Percentiles rank a stretch among this genome's conserved stretches.
phyloP scores from a whole-genome alignment of 2,329 filamentous ascomycete species.

The Lasiodiplodia citricola region DNA sequence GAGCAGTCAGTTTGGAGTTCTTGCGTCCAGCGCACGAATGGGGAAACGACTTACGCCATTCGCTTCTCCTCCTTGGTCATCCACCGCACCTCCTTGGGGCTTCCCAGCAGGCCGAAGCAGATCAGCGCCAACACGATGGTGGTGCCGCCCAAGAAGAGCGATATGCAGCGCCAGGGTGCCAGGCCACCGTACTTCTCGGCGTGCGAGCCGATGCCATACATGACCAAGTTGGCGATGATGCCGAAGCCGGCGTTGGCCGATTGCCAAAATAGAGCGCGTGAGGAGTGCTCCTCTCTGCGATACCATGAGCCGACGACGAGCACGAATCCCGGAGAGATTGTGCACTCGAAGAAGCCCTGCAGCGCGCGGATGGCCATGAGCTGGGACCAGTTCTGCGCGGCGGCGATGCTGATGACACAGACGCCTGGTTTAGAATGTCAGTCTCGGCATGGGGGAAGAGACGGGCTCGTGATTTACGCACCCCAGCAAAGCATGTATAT shows the following conservation, averaged over 20 bases:
- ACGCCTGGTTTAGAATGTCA: slow-evolving; percentile 12
- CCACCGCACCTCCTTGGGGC: slow-evolving; percentile 35
- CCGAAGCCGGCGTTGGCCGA: slow-evolving; percentile 44
- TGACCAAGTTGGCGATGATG: slow-evolving; percentile 27
- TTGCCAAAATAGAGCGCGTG: slow-evolving; percentile 44
- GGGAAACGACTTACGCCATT: slow-evolving; percentile 14
- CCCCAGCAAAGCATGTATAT: slow-evolving; percentile 27
- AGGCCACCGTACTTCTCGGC: slow-evolving; percentile 23
- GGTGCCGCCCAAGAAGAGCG: slow-evolving; percentile 24
- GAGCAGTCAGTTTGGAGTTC: neutral
- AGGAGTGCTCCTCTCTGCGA: slow-evolving; percentile 41
- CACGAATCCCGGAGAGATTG: slow-evolving; percentile 44
- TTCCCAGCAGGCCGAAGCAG: slow-evolving; percentile 33
- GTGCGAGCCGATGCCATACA: slow-evolving; percentile 26
- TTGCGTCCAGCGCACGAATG: too few species aligned
- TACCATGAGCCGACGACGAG: slow-evolving; percentile 45
- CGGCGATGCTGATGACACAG: slow-evolving; percentile 25
- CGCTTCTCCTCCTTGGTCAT: slow-evolving; percentile 26
- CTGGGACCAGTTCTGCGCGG: slow-evolving; percentile 37
- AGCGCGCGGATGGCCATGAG: slow-evolving; percentile 43
- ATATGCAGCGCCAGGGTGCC: slow-evolving; percentile 22
- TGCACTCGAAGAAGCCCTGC: slow-evolving; percentile 47
- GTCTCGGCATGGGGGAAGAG: neutral
- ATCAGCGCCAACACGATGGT: slow-evolving; percentile 31
- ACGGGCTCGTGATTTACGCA: neutral